Evolutionary conservation across 352 stramenopile genomes (phyloP), one percentile per base, ranked within the genome.

Genomic region (Lagenidium sp.): DNA sequence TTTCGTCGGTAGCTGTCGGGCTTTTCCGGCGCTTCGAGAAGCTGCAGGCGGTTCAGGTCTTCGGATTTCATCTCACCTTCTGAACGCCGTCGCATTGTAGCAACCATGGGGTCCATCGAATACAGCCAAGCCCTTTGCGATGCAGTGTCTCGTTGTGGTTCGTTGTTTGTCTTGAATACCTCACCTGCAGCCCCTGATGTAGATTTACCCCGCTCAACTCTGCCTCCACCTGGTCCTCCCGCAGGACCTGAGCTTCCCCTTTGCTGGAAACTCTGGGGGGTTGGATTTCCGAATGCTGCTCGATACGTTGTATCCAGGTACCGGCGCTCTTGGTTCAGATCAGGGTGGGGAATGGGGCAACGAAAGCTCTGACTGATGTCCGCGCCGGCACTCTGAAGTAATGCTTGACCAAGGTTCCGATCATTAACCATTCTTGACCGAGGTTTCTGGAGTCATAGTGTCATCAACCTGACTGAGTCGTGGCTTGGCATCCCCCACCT

Each of bases 61-160:
- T n/a, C n/a, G n/a, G n/a, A n/a, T n/a, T n/a, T n/a, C n/a, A n/a
- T n/a, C n/a, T 36, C 23, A 18, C 16, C 39, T 22, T 32, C 23
- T 11, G 20, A 7, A 15, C 55, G 63, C 26, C 63, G 58, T 11
- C 73, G 59, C 53, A 78, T 74, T 6, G 53, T 54, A 3, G 34
- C 31, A 21, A 89, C 71, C 68, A 86, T 85, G 1, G 76, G 74
- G 28, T 89, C 72, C 13, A 56, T 70, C 4, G 71, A 83, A 44
- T 89, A 88, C 59, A 87, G 55, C 76, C 76, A 92, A 26, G 79
- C 75, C 23, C 79, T 62, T 38, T 92, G 79, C 13, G 79, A 72
- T 0, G 65, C 56, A 0, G 79, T 89, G 47, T 91, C 79, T 41
- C 59, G 50, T 40, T 91, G 71, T 4, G 79, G 79, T 16, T 91